Evolutionary conservation across 345 rosid species (phyloP).

Genomic region (sweet orange (Citrus sinensis)): DNA sequence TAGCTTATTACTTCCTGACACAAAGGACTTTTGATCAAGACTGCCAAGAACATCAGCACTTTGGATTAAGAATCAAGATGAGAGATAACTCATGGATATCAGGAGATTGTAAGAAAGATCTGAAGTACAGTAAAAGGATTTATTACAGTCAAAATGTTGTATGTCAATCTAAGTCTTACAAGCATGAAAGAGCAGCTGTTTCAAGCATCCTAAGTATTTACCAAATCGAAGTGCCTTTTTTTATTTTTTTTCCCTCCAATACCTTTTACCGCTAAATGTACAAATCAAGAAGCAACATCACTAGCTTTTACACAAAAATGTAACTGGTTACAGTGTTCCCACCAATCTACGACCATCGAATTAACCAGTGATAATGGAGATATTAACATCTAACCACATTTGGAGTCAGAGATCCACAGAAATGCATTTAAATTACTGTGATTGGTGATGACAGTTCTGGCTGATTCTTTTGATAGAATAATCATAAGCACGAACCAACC

Average conservation of each 20-base stretch:
- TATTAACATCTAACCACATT: not conserved
- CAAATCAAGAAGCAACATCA: not conserved
- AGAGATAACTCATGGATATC: not conserved
- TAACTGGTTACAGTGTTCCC: not conserved
- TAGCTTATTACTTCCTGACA: not conserved
- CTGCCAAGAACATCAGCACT: not conserved
- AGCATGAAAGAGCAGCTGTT: not conserved
- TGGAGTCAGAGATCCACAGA: not conserved
- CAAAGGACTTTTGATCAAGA: not conserved
- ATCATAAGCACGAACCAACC: conserved; percentile 46
- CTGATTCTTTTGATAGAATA: conserved; percentile 28
- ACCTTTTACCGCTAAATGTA: not conserved
- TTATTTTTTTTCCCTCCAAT: not conserved
- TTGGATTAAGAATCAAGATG: not conserved
- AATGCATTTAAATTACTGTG: not conserved
- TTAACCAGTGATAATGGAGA: not conserved
- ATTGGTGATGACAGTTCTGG: not conserved
- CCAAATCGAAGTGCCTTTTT: not conserved
- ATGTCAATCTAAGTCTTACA: conserved; percentile 7
- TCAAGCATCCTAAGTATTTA: conserved; percentile 4
- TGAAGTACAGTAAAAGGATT: not conserved
- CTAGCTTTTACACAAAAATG: not conserved
- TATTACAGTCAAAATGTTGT: not conserved
- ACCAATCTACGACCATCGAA: not conserved
- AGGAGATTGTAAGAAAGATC: not conserved